Base-by-base conservation (phyloP, 495 filamentous ascomycete genomes). In the Hyaloscypha variabilis region DNA sequence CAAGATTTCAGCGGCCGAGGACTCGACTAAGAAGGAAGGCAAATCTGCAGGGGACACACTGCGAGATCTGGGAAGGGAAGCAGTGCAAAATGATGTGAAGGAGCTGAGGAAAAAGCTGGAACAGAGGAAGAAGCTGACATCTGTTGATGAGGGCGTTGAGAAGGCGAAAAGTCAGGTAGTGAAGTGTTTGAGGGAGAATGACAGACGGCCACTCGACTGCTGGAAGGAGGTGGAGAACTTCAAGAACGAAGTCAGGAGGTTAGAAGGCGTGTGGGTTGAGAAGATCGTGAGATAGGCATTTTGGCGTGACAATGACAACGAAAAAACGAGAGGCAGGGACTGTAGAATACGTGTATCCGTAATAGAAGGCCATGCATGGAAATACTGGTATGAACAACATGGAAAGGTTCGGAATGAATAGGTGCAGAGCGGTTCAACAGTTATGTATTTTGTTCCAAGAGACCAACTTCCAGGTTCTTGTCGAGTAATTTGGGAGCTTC, bases 181-280 rank as follows among this genome's bases (percentile, higher is more conserved):
- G 66, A 83, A 85, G 54, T 99, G 95, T 76, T 80, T 99, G 81
- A 79, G 89, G 68, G 81, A 87, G 73, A 90, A 97, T 79, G 94
- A 98, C 72, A 81, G 93, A 58, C 83, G 93, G 77, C 96, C 95
- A 74, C 77, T 99, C 74, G 89, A 98, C 82, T 99, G 95, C 83
- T 98, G 92, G 90, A 84, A 87, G 76, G 96, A 99, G 83, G 94
- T 98, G 23, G 90, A 92, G 77, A 82, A 79, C 30, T 99, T 99
- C 71, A 95, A 91, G 83, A 82, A 82, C 69, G 92, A 96, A 81
- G 93, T 97, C 30, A 85, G 91, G 56, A 83, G 80, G 74, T 73
- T 97, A 77, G 94, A 98, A 82, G 89, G 85, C 75, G 83, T 82
- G 23, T 98, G 96, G 85, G 89, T 98, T 51, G 88, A 94, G 71